Percentiles rank a stretch among this genome's conserved stretches.
Evolutionary conservation across 257 asterid species (phyloP).

Genomic region (Solanum pinnatisectum): DNA sequence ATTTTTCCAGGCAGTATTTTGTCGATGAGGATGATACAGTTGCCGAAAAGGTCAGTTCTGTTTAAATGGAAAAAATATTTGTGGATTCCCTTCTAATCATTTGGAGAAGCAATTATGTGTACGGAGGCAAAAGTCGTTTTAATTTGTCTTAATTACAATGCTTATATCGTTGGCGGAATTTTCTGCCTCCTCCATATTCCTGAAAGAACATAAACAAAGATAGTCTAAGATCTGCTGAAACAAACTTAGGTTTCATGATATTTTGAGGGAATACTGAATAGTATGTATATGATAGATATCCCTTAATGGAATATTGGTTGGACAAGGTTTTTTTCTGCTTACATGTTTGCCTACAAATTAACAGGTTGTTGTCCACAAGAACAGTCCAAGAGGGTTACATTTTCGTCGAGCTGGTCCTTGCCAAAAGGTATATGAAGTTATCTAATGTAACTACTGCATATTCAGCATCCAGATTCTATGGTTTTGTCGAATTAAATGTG

Average conservation of each 20-base stretch:
- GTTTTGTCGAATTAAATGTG: neutral
- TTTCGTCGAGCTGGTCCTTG: conserved; percentile 97
- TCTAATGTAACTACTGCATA: neutral
- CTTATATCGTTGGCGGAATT: neutral
- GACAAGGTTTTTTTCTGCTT: neutral
- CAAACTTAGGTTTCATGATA: neutral
- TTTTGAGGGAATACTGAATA: conserved; percentile 2
- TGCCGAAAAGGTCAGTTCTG: conserved; percentile 53
- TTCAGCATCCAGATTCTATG: neutral
- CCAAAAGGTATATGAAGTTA: conserved; percentile 39
- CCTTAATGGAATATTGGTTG: neutral
- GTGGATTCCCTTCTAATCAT: neutral
- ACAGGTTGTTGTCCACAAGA: conserved; percentile 76
- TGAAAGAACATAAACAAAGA: neutral
- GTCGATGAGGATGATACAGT: conserved; percentile 79
- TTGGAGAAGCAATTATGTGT: neutral
- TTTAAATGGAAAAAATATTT: neutral
- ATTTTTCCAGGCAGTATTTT: conserved; percentile 68
- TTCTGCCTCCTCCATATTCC: neutral
- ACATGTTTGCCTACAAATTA: neutral
- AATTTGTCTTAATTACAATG: neutral
- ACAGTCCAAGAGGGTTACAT: conserved; percentile 71
- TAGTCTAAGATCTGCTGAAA: neutral
- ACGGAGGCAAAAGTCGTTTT: neutral
- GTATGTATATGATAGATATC: neutral